Evolutionary conservation across 345 rosid genomes (phyloP).

Genomic region (Draba incana): DNA sequence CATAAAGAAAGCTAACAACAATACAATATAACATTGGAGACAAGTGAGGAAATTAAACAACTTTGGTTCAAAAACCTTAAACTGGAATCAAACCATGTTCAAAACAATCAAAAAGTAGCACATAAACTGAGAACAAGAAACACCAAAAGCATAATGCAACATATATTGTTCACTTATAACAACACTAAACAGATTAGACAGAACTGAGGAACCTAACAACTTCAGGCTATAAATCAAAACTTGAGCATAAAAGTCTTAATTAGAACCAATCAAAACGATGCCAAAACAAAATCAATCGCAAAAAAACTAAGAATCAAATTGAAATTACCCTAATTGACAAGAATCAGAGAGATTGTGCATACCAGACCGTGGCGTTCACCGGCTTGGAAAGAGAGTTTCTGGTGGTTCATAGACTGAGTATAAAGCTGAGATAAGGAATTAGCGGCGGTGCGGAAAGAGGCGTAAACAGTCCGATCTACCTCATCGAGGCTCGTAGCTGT

Average conservation of each 20-base stretch:
- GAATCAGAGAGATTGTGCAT: slow-evolving; percentile 9
- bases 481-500: slow-evolving; percentile 85
- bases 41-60: background rate
- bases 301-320: background rate
- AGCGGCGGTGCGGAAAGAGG: slow-evolving; percentile 88
- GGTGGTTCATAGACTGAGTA: slow-evolving; percentile 79
- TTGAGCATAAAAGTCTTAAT: no score
- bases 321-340: slow-evolving; percentile 1
- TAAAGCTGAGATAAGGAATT: slow-evolving; percentile 90
- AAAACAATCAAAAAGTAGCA: background rate
- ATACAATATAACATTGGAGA: background rate
- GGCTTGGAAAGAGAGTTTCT: slow-evolving; percentile 70
- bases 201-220: background rate
- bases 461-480: slow-evolving; percentile 95
- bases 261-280: background rate
- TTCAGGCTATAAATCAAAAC: background rate
- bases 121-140: background rate
- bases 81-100: background rate
- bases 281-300: background rate
- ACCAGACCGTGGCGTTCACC: slow-evolving; percentile 80
- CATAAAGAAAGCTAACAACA: background rate
- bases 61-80: background rate
- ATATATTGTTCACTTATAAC: background rate
- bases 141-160: background rate
- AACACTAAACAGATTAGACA: background rate